Conservation (phyloP, 2,329 filamentous ascomycete species). For the Aphanocladium album region DNA sequence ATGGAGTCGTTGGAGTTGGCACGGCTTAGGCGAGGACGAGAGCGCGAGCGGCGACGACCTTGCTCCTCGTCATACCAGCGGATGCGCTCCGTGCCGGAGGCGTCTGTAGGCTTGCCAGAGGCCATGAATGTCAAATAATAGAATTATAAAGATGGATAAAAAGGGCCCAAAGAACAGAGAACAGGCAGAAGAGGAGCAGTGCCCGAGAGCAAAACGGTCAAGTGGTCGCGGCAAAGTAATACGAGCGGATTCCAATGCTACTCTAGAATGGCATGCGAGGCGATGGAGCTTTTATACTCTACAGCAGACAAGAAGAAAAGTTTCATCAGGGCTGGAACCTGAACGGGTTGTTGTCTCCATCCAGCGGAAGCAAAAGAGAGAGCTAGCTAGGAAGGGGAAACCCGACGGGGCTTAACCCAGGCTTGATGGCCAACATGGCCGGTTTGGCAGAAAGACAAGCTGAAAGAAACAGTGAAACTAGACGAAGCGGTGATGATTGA, state of each 20-base stretch:
- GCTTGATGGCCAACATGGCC: neutral
- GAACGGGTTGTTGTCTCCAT: neutral
- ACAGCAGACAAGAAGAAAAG: neutral
- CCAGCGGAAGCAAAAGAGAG: neutral
- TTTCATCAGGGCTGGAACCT: neutral
- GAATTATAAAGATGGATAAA: neutral
- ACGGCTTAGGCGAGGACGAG: constrained; percentile 19
- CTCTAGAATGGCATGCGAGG: neutral
- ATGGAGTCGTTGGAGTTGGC: constrained; percentile 32
- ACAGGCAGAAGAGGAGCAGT: neutral
- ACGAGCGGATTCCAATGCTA: neutral
- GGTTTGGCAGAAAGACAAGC: neutral
- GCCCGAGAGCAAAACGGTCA: neutral
- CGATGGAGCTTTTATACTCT: neutral
- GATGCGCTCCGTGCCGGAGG: constrained; percentile 23
- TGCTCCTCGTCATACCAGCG: constrained; percentile 35
- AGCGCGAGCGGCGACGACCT: constrained; percentile 17
- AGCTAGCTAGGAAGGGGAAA: neutral
- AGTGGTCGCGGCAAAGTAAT: neutral
- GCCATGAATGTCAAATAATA: constrained; percentile 1
- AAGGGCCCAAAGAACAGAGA: neutral
- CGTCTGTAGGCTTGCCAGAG: constrained; percentile 11
- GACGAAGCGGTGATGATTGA: neutral
- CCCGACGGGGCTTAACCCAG: neutral
- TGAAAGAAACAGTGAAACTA: neutral